These are phyloP conservation scores for Cetraspora pellucida DNA, from an alignment of 192 early-diverging fungal genomes.

Conservation along the genomic window DNA sequence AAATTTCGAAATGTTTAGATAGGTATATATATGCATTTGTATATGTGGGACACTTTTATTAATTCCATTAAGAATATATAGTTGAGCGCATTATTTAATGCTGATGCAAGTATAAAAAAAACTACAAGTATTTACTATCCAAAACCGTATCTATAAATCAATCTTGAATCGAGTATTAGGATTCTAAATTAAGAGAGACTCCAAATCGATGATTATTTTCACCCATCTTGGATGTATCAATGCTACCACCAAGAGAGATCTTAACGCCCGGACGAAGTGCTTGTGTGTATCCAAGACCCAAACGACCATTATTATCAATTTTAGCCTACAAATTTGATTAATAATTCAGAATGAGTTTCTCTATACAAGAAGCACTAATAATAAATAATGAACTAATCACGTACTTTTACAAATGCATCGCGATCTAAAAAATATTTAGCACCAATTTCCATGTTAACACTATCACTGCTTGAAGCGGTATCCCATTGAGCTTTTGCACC, in stretches of 20 bases:
- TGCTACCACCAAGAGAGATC: constrained; percentile 86
- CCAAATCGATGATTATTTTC: constrained; percentile 97
- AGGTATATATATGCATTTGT: no score
- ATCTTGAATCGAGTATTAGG: constrained; percentile 57
- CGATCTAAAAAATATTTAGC: constrained; percentile 92
- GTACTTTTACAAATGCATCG: constrained; percentile 79
- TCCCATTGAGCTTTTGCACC: constrained; percentile 94
- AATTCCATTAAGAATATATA: no score
- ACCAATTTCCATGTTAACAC: constrained; percentile 86
- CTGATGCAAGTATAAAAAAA: no score
- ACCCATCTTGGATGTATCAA: constrained; percentile 91
- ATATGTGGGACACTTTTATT: no score
- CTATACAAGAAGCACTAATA: no score
- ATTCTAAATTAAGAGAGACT: constrained; percentile 86
- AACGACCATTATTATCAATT: constrained; percentile 79
- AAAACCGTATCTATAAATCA: no score
- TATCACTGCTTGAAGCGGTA: constrained; percentile 67
- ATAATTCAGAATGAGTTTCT: no score
- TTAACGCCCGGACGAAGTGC: constrained; percentile 91
- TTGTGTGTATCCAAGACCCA: constrained; percentile 96
- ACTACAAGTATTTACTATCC: no score
- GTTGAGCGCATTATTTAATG: no score
- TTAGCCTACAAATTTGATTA: constrained; percentile 53
- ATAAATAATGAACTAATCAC: no score
- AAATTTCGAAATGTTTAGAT: no score